These are phyloP conservation scores for Cenococcum geophilum DNA, from an alignment of 495 filamentous ascomycete species.

Conservation along the genomic window DNA sequence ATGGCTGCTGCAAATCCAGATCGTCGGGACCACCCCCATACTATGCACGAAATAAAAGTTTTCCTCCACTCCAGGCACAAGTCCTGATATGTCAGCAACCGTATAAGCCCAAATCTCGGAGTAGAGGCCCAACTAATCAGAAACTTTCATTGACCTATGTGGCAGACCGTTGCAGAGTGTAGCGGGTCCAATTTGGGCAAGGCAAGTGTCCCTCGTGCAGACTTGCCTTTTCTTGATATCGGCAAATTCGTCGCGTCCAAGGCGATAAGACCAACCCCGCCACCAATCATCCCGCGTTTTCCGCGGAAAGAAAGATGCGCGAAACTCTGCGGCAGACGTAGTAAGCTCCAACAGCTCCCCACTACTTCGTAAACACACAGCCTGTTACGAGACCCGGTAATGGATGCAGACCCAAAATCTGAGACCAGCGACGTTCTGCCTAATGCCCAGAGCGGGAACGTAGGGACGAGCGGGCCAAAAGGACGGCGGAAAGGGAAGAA, in stretches of 20 bases:
- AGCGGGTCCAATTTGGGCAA: too few relatives aligned
- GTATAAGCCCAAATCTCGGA: neutral
- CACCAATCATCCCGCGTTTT: neutral
- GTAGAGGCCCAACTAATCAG: neutral
- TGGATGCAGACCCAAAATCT: neutral
- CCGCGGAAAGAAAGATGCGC: too few relatives aligned
- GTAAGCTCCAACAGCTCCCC: too few relatives aligned
- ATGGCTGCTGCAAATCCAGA: too few relatives aligned
- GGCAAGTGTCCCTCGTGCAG: too few relatives aligned
- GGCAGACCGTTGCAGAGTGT: too few relatives aligned
- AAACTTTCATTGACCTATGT: neutral
- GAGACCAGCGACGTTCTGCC: slow-evolving; percentile 1
- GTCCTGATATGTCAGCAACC: neutral
- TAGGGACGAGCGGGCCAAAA: slow-evolving; percentile 8
- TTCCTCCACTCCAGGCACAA: too few relatives aligned
- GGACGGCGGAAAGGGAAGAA: slow-evolving; percentile 29
- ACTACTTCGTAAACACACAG: too few relatives aligned
- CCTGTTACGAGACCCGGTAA: neutral
- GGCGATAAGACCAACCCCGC: neutral
- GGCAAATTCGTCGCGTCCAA: neutral
- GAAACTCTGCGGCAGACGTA: too few relatives aligned
- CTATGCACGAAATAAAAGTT: too few relatives aligned
- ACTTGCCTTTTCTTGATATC: too few relatives aligned
- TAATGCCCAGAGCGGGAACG: neutral
- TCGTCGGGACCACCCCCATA: too few relatives aligned